Percentiles rank a stretch among this genome's conserved stretches.
These are phyloP conservation scores for Huntiella savannae DNA, from an alignment of 2,329 filamentous ascomycete species.

Conservation along the genomic window DNA sequence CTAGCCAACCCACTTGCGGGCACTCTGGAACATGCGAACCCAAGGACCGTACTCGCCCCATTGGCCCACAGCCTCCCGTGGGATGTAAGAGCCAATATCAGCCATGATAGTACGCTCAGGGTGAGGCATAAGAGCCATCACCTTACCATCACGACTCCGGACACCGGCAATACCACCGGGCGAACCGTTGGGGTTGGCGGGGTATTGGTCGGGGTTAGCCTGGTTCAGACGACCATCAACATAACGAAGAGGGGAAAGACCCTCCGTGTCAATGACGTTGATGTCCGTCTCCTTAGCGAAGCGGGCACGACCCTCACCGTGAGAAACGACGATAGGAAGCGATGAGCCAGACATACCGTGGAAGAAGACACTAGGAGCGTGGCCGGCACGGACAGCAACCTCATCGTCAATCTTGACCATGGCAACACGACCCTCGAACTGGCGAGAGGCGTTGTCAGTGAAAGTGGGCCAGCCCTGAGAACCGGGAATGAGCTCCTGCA, in stretches of 20 bases:
- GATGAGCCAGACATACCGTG: slow-evolving; percentile 69
- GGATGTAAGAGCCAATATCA: slow-evolving; percentile 59
- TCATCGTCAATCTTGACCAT: slow-evolving; percentile 51
- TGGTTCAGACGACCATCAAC: slow-evolving; percentile 54
- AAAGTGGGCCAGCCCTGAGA: slow-evolving; percentile 70
- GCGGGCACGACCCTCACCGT: slow-evolving; percentile 72
- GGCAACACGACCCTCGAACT: slow-evolving; percentile 74
- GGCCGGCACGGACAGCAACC: slow-evolving; percentile 15
- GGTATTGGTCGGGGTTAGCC: slow-evolving; percentile 61
- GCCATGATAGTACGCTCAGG: slow-evolving; percentile 75
- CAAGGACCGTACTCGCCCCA: slow-evolving; percentile 76
- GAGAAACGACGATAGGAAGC: slow-evolving; percentile 72
- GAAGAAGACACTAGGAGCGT: slow-evolving; percentile 58
- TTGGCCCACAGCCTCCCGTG: slow-evolving; percentile 33
- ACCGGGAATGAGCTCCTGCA: slow-evolving; percentile 70
- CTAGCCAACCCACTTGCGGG: slow-evolving; percentile 66
- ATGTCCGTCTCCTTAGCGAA: slow-evolving; percentile 43
- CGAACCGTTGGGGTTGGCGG: slow-evolving; percentile 73
- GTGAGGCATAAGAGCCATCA: slow-evolving; percentile 83
- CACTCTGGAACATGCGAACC: slow-evolving; percentile 72
- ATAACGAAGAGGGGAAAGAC: slow-evolving; percentile 62
- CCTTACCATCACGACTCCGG: slow-evolving; percentile 55
- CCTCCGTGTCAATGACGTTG: slow-evolving; percentile 16
- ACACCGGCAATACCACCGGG: slow-evolving; percentile 67
- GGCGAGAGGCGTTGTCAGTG: slow-evolving; percentile 64